Evolutionary conservation across 2,329 filamentous ascomycete species (phyloP), one percentile per base, ranked within the genome.

Genomic region (Arthroderma sp.): DNA sequence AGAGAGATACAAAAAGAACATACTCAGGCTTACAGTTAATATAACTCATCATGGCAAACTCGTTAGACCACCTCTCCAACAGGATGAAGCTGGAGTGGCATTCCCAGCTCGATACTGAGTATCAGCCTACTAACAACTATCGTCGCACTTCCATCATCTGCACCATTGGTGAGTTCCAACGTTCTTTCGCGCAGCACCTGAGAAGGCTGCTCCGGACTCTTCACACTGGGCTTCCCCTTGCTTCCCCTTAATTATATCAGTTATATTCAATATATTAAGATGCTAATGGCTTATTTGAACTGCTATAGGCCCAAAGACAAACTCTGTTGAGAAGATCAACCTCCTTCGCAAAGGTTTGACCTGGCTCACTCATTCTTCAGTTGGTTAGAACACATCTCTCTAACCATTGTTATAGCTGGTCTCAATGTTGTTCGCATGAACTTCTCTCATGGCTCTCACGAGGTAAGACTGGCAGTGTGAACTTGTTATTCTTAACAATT

Each of bases 401-500:
- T 21, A 47, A 41, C 23, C n/a, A n/a, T 43, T 19, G 25, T n/a
- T 21, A 65, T 63, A 77, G 86, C 86, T 64, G 93, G 93, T 76
- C 85, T 97, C 69, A 97, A 97, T 77, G 90, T 98, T 66, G 93
- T 97, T 66, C 91, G 93, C 78, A 98, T 98, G 93, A 98, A 98
- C 86, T 97, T 97, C 74, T 95, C 87, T 64, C 88, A 95, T 76
- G 88, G 88, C 68, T 86, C 85, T 65, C 93, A 97, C 76, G 91
- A 86, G 72, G 78, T 80, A 69, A 60, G 33, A 4, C 21, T 52
- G 13, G 13, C 52, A 21, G 15, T 64, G 56, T 66, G 62, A 23
- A 21, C 21, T 47, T 47, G 23, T 25, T 13, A 13, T 23, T 21
- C 7, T 21, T 25, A n/a, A n/a, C n/a, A n/a, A n/a, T 3, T 23